Evolutionary conservation across 2,329 filamentous ascomycete genomes (phyloP).

Genomic region (Trichoderma lentiforme): DNA sequence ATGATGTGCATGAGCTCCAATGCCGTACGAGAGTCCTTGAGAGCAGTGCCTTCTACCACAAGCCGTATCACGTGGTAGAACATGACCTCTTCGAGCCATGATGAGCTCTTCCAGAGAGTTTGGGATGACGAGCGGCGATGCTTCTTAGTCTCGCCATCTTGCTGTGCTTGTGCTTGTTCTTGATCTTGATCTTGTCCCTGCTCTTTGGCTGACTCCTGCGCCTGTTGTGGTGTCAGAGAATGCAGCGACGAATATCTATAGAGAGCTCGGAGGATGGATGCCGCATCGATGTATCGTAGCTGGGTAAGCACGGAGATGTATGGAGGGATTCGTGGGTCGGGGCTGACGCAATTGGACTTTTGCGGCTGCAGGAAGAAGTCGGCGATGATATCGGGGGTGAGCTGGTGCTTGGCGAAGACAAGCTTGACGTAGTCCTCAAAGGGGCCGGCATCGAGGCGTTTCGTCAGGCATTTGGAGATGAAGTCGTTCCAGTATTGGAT

Average conservation of each 20-base stretch:
- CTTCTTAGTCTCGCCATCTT: constrained; percentile 16
- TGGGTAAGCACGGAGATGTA: constrained; percentile 57
- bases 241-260: constrained; percentile 57
- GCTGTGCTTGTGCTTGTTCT: neutral
- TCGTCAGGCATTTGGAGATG: constrained; percentile 46
- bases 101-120: constrained; percentile 54
- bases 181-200: neutral
- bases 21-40: constrained; percentile 46
- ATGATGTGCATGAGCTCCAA: constrained; percentile 49
- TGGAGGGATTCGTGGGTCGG: constrained; percentile 58
- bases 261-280: constrained; percentile 53
- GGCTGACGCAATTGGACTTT: constrained; percentile 43
- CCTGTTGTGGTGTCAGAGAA: constrained; percentile 17
- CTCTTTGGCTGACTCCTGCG: constrained; percentile 12
- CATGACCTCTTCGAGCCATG: constrained; percentile 78
- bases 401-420: constrained; percentile 49
- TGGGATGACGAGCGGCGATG: constrained; percentile 25
- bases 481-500: constrained; percentile 49
- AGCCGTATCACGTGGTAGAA: constrained; percentile 90
- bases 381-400: constrained; percentile 51
- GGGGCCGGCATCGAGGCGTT: constrained; percentile 50
- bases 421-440: constrained; percentile 53
- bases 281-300: constrained; percentile 50
- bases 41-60: constrained; percentile 58
- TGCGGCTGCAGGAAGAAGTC: constrained; percentile 58